Evolutionary conservation across 2,329 filamentous ascomycete species (phyloP).

Genomic region (Aureobasidium mangrovei): DNA sequence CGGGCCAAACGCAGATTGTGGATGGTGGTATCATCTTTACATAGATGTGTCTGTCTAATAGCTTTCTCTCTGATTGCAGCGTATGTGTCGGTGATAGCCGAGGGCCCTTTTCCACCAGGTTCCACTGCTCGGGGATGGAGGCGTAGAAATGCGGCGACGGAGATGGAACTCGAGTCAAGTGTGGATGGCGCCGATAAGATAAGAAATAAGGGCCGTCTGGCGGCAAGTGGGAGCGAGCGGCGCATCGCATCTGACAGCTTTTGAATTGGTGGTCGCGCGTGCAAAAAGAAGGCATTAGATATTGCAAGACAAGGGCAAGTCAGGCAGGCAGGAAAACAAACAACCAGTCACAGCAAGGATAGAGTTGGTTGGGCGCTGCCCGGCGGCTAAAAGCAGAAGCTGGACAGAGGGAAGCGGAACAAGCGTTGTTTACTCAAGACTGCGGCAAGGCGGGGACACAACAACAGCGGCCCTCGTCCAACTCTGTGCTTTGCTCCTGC

Average conservation of each 20-base stretch:
- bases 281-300: no score
- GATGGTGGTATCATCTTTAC: slow-evolving; percentile 28
- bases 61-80: neutral
- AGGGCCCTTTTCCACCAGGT: neutral
- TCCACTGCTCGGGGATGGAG: neutral
- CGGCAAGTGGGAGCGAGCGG: no score
- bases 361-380: neutral
- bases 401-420: slow-evolving; percentile 8
- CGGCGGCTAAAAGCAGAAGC: neutral
- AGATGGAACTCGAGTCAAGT: no score
- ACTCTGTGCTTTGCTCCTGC: neutral
- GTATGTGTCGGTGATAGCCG: neutral
- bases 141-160: no score
- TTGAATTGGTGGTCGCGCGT: no score
- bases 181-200: no score
- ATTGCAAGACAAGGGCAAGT: no score
- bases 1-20: slow-evolving; percentile 56
- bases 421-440: slow-evolving; percentile 13
- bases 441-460: neutral
- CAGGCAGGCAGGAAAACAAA: no score
- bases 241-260: no score
- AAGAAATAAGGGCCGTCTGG: no score
- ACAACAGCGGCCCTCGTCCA: neutral
- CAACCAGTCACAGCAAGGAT: neutral
- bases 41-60: neutral